Percentiles rank a stretch among this genome's conserved stretches.
Evolutionary conservation across 202 grass and related monocot genomes (phyloP).

Genomic region (Hordeum pubiflorum): DNA sequence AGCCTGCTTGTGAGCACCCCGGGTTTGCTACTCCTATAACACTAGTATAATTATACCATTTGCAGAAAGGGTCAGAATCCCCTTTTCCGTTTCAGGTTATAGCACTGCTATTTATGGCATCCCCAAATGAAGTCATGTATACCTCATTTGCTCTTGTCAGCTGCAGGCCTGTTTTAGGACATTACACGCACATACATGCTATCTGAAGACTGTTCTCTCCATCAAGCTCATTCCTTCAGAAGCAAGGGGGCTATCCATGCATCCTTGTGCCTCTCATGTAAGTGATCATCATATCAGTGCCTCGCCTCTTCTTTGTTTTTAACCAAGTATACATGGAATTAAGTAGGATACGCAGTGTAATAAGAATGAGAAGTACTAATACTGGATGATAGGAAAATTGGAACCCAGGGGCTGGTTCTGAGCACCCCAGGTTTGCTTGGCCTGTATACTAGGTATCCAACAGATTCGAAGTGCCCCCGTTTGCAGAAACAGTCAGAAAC

Average conservation of each 20-base stretch:
- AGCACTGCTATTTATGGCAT: constrained; percentile 16
- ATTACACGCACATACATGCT: not conserved
- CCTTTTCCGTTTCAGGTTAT: not conserved
- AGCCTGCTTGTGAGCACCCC: not conserved
- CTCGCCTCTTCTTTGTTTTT: not conserved
- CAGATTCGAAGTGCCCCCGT: not conserved
- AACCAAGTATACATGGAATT: not conserved
- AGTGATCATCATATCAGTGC: not conserved
- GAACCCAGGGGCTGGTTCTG: not conserved
- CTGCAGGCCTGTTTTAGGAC: not conserved
- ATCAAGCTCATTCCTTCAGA: not conserved
- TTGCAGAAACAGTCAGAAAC: not conserved
- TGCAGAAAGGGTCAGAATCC: not conserved
- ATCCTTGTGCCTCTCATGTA: not conserved
- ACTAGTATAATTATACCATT: not conserved
- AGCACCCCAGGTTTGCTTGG: not conserved
- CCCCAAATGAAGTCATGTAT: not conserved
- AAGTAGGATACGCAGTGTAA: not conserved
- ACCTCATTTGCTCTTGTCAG: not conserved
- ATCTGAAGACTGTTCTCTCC: not conserved
- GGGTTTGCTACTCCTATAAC: not conserved
- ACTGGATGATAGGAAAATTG: not conserved
- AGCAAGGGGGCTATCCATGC: not conserved
- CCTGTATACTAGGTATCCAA: not conserved
- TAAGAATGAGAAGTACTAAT: not conserved